These are phyloP conservation scores for Cyclostephanos tholiformis DNA, from an alignment of 108 stramenopile species.

Conservation along the genomic window DNA sequence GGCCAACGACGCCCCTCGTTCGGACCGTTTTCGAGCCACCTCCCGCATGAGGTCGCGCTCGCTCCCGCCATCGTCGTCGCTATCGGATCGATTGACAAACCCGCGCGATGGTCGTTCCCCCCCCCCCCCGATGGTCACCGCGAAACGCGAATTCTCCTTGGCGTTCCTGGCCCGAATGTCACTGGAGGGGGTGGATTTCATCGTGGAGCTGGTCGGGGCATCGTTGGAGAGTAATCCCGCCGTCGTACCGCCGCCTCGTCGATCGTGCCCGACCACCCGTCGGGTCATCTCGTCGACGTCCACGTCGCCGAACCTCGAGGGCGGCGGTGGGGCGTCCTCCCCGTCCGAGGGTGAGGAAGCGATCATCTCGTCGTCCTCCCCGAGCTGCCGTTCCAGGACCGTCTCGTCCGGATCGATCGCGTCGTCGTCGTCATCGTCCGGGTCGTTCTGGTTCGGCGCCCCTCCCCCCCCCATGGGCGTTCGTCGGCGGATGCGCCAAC, in stretches of 20 bases:
- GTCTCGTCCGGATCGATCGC: slow-evolving; percentile 23
- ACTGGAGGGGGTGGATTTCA: neutral
- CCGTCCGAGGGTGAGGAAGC: neutral
- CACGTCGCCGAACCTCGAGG: neutral
- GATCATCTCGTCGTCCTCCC: neutral
- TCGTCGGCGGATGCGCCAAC: slow-evolving; percentile 6
- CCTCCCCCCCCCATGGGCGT: neutral
- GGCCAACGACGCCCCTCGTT: slow-evolving; percentile 3
- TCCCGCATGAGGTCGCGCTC: slow-evolving; percentile 21
- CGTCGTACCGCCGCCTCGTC: neutral
- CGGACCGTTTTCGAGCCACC: slow-evolving; percentile 24
- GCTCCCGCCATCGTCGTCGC: slow-evolving; percentile 18
- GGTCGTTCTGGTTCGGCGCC: neutral
- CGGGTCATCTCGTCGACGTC: neutral
- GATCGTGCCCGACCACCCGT: too few species aligned
- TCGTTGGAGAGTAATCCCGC: slow-evolving; percentile 4
- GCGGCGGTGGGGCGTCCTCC: neutral
- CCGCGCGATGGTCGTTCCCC: neutral
- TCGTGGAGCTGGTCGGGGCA: slow-evolving; percentile 4
- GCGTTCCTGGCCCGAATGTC: neutral
- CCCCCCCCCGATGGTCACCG: neutral
- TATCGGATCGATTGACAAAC: neutral
- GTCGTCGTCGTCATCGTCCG: neutral
- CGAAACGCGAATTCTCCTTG: neutral
- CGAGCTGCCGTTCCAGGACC: slow-evolving; percentile 16